Evolutionary conservation across 1,284 basidiomycete genomes (phyloP).

Genomic region (Puccinia triticina): DNA sequence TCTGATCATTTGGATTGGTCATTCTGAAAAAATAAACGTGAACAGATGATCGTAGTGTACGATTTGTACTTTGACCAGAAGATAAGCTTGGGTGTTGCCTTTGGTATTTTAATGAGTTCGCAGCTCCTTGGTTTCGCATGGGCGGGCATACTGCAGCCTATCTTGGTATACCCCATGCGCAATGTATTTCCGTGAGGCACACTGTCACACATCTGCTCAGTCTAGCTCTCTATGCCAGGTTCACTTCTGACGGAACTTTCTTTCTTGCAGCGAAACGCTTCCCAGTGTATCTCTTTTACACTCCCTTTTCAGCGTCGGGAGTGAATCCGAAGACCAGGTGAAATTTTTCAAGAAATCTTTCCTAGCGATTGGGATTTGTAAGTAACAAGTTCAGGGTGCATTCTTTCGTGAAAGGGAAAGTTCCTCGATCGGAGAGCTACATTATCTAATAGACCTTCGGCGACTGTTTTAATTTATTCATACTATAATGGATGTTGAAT

Average conservation of each 20-base stretch:
- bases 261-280: constrained; percentile 4
- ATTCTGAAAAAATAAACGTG: not conserved
- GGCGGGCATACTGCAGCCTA: constrained; percentile 41
- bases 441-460: no score
- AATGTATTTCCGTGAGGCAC: constrained; percentile 26
- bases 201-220: not conserved
- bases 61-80: constrained; percentile 29
- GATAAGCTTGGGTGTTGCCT: not conserved
- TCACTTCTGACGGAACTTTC: not conserved
- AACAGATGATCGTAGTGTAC: constrained; percentile 2
- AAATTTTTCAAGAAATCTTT: constrained; percentile 38
- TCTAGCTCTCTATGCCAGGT: not conserved
- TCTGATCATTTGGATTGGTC: not conserved
- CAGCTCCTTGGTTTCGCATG: constrained; percentile 40
- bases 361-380: constrained; percentile 25
- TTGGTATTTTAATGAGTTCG: constrained; percentile 31
- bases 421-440: not conserved
- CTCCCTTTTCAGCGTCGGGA: constrained; percentile 7
- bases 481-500: not conserved
- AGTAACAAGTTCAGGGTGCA: not conserved
- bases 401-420: not conserved
- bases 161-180: constrained; percentile 34
- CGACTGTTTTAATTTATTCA: not conserved
- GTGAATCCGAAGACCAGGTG: constrained; percentile 27
- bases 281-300: constrained; percentile 26